Evolutionary conservation across 1,284 basidiomycete species (phyloP).

Genomic region (Moniliella sp.): DNA sequence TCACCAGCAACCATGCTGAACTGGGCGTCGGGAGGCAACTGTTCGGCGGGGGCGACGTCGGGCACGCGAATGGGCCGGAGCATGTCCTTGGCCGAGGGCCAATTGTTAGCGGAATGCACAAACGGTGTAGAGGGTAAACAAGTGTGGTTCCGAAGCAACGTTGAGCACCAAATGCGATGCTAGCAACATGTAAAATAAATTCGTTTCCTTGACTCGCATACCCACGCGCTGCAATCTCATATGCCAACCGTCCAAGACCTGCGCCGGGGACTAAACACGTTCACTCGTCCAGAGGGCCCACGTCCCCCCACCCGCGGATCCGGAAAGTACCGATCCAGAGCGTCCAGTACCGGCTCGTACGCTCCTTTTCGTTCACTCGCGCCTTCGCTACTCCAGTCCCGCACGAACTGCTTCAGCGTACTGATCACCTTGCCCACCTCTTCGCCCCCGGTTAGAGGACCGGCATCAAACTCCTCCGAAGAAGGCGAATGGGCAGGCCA

Average conservation of each 20-base stretch:
- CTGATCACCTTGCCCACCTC: conserved; percentile 29
- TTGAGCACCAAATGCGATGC: conserved; percentile 30
- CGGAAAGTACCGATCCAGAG: conserved; percentile 9
- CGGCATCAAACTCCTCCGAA: no score
- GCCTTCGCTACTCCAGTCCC: conserved; percentile 26
- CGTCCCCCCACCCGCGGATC: no score
- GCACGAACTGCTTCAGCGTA: conserved; percentile 27
- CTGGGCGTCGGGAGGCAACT: conserved; percentile 12
- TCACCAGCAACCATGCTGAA: conserved; percentile 33
- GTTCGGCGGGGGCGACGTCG: conserved; percentile 22
- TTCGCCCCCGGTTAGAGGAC: no score
- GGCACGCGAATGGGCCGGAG: conserved; percentile 17
- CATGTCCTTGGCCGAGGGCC: conserved; percentile 17
- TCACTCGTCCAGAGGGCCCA: no score
- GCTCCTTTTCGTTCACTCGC: conserved; percentile 11
- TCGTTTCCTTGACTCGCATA: conserved; percentile 29
- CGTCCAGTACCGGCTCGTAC: conserved; percentile 18
- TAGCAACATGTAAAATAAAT: conserved; percentile 30
- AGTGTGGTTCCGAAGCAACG: conserved; percentile 8
- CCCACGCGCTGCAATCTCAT: conserved; percentile 19
- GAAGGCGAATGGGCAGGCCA: no score
- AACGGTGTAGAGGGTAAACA: conserved; percentile 26
- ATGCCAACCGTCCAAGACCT: conserved; percentile 23
- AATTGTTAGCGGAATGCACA: conserved; percentile 26
- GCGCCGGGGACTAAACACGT: conserved; percentile 27